Evolutionary conservation across 148 eudicot species (phyloP), one percentile per base, ranked within the genome.

Genomic region (Camellia lanceoleosa): DNA sequence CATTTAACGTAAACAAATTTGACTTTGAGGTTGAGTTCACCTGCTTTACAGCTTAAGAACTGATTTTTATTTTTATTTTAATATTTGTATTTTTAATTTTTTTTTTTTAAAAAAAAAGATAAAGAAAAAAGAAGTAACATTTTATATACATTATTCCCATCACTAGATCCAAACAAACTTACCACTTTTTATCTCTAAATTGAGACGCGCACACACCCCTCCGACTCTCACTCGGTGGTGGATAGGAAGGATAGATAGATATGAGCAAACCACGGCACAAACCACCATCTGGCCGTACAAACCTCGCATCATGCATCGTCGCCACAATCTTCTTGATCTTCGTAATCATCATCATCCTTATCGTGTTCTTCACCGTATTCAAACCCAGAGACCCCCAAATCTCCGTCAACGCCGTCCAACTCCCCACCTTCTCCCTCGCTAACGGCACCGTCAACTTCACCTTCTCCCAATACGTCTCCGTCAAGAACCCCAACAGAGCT

Each of bases 381-480:
- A 94, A 91, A 60, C 92, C 98, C 64, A 89, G 86, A 51, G 74
- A 86, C 79, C 97, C 97, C 4, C 72, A 71, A 18, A 76, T 94
- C 87, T 38, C 89, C 80, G 85, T 94, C 51, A 89, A 89, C 84
- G 81, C 95, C 83, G 78, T 94, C 82, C 86, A 86, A 30, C 87
- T 94, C 84, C 98, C 98, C 3, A 47, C 95, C 11, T 94, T 90
- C 88, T 86, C 95, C 47, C 60, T 86, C 89, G 46, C 90, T 67
- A 79, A 86, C 84, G 84, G 82, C 91, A 73, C 95, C 82, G 92
- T 89, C 74, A 88, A 81, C 85, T 90, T 94, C 97, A 92, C 95
- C 56, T 92, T 92, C 92, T 90, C 94, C 74, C 92, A 87, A 62
- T 94, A 90, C 90, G 93, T 83, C 84, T 85, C 98, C 83, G 87